phyloP scores from a whole-genome alignment of 306 rosid species.

The Lablab purpureus region DNA sequence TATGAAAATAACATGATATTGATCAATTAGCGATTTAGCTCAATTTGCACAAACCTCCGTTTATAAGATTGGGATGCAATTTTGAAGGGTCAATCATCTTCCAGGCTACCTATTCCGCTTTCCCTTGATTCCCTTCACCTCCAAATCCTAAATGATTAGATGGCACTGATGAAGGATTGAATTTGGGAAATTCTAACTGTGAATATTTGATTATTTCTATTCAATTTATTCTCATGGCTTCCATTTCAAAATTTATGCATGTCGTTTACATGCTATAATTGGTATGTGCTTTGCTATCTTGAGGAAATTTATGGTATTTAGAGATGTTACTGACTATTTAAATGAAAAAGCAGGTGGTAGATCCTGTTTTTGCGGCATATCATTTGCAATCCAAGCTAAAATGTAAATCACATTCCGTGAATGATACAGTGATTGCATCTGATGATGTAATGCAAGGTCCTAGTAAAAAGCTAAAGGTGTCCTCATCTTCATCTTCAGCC shows the following conservation, averaged over 20 bases:
- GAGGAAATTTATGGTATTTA: slow-evolving; percentile 37
- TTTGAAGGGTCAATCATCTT: neutral
- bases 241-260: slow-evolving; percentile 9
- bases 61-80: neutral
- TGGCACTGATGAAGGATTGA: slow-evolving; percentile 14
- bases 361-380: slow-evolving; percentile 59
- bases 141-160: neutral
- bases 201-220: slow-evolving; percentile 26
- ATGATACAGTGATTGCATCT: slow-evolving; percentile 32
- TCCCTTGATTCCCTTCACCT: neutral
- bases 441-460: slow-evolving; percentile 49
- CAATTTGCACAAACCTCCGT: neutral
- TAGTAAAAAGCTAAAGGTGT: slow-evolving; percentile 57
- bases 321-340: slow-evolving; percentile 43
- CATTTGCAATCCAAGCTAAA: slow-evolving; percentile 55
- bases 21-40: slow-evolving; percentile 13
- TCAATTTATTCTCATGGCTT: slow-evolving; percentile 30
- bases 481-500: slow-evolving; percentile 49
- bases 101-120: neutral
- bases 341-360: slow-evolving; percentile 68
- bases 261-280: slow-evolving; percentile 34
- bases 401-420: slow-evolving; percentile 47
- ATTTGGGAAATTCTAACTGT: slow-evolving; percentile 11
- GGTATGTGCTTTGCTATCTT: slow-evolving; percentile 12
- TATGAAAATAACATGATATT: slow-evolving; percentile 30